Percentiles rank a stretch among this genome's conserved stretches.
Conservation (phyloP, 2,329 filamentous ascomycete species). For the Exophiala spinifera region DNA sequence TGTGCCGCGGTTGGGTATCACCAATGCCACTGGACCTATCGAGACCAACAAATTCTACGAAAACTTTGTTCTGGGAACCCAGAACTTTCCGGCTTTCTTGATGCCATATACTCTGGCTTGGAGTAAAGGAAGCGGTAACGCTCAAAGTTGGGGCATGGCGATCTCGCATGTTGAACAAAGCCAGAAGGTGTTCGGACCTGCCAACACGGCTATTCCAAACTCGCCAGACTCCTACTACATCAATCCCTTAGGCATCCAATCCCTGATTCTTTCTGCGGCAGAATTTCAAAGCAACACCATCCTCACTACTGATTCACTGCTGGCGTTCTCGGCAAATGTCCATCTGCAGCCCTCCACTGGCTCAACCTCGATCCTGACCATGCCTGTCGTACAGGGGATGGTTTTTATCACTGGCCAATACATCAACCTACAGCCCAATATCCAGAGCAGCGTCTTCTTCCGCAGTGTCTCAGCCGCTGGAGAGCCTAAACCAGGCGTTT, state of each 20-base stretch:
- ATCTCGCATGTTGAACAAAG: constrained; percentile 69
- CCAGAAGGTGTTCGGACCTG: constrained; percentile 64
- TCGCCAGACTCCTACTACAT: constrained; percentile 68
- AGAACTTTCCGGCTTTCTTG: constrained; percentile 67
- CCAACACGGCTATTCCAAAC: constrained; percentile 51
- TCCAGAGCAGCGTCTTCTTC: constrained; percentile 75
- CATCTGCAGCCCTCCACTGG: constrained; percentile 59
- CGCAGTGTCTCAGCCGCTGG: constrained; percentile 56
- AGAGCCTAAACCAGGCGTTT: constrained; percentile 59
- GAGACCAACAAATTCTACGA: constrained; percentile 63
- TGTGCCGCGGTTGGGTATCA: constrained; percentile 38
- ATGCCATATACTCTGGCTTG: constrained; percentile 72
- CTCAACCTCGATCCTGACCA: constrained; percentile 62
- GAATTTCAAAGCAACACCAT: constrained; percentile 65
- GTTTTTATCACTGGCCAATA: constrained; percentile 79
- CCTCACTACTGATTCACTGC: constrained; percentile 52
- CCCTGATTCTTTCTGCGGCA: constrained; percentile 71
- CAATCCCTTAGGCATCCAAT: constrained; percentile 79
- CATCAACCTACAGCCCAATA: constrained; percentile 63
- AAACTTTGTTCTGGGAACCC: constrained; percentile 74
- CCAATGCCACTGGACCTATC: constrained; percentile 34
- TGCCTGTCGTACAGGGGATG: constrained; percentile 87
- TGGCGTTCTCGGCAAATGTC: constrained; percentile 62
- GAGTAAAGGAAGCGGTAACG: constrained; percentile 60
- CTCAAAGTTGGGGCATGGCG: constrained; percentile 71